Conservation (phyloP, 306 rosid genomes). For the Cotoneaster glaucophyllus region DNA sequence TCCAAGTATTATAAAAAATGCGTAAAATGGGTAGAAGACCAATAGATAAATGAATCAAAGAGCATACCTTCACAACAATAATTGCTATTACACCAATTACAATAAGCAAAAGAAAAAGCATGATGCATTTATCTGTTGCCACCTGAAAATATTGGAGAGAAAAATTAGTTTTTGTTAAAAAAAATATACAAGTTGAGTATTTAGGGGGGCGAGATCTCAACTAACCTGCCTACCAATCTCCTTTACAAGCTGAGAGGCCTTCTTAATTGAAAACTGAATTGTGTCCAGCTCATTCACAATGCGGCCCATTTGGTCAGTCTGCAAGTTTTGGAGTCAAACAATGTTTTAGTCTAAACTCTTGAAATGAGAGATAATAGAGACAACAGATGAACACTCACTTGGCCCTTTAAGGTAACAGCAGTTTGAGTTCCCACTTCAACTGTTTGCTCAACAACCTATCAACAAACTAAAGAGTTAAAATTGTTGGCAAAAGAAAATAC, state of each 20-base stretch:
- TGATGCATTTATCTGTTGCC: constrained; percentile 99
- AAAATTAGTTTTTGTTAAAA: constrained; percentile 12
- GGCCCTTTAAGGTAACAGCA: constrained; percentile 86
- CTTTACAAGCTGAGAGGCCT: constrained; percentile 96
- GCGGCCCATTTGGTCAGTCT: constrained; percentile 99
- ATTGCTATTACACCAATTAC: constrained; percentile 94
- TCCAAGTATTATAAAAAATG: not conserved
- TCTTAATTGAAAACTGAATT: constrained; percentile 93
- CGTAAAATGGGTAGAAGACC: too few relatives aligned
- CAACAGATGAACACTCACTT: constrained; percentile 51
- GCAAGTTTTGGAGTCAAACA: constrained; percentile 22
- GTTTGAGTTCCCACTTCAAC: constrained; percentile 95
- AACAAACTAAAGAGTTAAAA: constrained; percentile 23
- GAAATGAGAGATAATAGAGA: not conserved
- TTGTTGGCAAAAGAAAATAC: constrained; percentile 7
- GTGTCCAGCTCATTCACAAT: constrained; percentile 96
- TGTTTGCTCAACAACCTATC: constrained; percentile 87
- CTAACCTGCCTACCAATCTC: constrained; percentile 98
- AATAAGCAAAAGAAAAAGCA: constrained; percentile 81
- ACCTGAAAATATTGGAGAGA: constrained; percentile 43
- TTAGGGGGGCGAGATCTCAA: not conserved
- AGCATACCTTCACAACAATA: constrained; percentile 83
- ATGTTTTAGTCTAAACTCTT: constrained; percentile 17
- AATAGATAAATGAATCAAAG: constrained; percentile 5
- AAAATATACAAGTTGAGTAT: constrained; percentile 1